Conservation (phyloP, 2,329 filamentous ascomycete species). For the Aureobasidium sp. region DNA sequence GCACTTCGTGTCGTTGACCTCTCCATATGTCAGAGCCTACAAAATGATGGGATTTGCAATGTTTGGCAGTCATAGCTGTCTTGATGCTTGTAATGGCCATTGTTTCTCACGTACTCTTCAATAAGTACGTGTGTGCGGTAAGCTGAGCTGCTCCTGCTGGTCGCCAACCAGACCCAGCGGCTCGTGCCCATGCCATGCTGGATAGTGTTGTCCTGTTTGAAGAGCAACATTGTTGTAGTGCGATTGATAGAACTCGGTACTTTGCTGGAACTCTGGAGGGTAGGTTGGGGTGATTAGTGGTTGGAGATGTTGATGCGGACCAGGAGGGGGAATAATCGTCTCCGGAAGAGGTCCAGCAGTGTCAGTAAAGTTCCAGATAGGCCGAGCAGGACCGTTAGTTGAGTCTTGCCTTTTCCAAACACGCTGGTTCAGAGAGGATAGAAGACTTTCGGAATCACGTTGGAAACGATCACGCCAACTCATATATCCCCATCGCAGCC, state of each 20-base stretch:
- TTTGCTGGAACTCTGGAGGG: constrained; percentile 13
- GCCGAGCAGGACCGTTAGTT: neutral
- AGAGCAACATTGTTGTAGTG: neutral
- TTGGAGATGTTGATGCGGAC: constrained; percentile 2
- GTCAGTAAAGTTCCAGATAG: neutral
- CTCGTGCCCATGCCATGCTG: neutral
- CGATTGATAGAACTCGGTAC: neutral
- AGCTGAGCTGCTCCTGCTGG: neutral
- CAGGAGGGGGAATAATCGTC: neutral
- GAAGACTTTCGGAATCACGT: constrained; percentile 36
- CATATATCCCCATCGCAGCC: constrained; percentile 43
- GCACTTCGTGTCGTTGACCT: neutral
- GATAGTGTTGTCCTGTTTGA: neutral
- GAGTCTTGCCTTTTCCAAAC: constrained; percentile 25
- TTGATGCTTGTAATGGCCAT: neutral
- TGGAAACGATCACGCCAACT: constrained; percentile 45
- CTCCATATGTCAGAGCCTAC: neutral
- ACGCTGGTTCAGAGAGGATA: constrained; percentile 36
- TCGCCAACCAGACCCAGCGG: neutral
- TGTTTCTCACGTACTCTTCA: neutral
- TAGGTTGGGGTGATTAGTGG: constrained; percentile 10
- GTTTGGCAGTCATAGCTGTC: neutral
- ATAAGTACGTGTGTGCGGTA: neutral
- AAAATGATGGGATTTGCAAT: neutral
- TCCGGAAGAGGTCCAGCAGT: neutral